A percentile compares a stretch with the other conserved stretches of the same genome.
phyloP scores from a whole-genome alignment of 805 yeast genomes.

The Kazachstania taianensis region DNA sequence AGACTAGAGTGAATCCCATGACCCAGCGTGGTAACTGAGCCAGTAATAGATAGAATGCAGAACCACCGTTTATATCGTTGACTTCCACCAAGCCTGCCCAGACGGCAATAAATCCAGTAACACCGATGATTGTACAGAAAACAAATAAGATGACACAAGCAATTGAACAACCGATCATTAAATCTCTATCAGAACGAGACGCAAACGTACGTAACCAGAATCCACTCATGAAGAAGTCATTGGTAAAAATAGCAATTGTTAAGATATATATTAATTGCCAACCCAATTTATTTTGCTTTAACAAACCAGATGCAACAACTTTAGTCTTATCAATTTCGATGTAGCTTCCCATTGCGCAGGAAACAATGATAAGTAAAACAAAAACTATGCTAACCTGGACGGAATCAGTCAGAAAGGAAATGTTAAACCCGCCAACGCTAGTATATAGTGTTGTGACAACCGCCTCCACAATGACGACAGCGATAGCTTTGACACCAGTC shows the following conservation, averaged over 20 bases:
- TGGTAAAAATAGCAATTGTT: slow-evolving; percentile 78
- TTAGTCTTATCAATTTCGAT: slow-evolving; percentile 48
- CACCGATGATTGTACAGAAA: slow-evolving; percentile 64
- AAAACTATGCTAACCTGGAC: slow-evolving; percentile 72
- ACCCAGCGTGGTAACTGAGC: slow-evolving; percentile 77
- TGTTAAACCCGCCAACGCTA: slow-evolving; percentile 78
- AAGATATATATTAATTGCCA: slow-evolving; percentile 85
- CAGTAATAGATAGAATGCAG: slow-evolving; percentile 65
- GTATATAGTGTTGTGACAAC: slow-evolving; percentile 83
- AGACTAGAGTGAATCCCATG: slow-evolving; percentile 70
- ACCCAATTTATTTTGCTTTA: slow-evolving; percentile 61
- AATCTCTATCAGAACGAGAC: slow-evolving; percentile 63
- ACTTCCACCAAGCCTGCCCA: slow-evolving; percentile 65
- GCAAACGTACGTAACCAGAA: slow-evolving; percentile 95
- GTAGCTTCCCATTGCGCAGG: slow-evolving; percentile 69
- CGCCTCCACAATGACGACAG: slow-evolving; percentile 76
- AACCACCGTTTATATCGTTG: slow-evolving; percentile 43
- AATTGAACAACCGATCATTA: slow-evolving; percentile 62
- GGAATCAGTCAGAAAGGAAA: slow-evolving; percentile 80
- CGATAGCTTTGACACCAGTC: slow-evolving; percentile 70
- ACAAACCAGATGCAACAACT: slow-evolving; percentile 55
- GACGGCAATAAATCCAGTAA: slow-evolving; percentile 79
- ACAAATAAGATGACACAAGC: slow-evolving; percentile 60
- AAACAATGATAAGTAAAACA: slow-evolving; percentile 55
- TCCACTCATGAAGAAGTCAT: slow-evolving; percentile 83